phyloP scores from a whole-genome alignment of 148 eudicot species.

The Suaeda aralocaspica region DNA sequence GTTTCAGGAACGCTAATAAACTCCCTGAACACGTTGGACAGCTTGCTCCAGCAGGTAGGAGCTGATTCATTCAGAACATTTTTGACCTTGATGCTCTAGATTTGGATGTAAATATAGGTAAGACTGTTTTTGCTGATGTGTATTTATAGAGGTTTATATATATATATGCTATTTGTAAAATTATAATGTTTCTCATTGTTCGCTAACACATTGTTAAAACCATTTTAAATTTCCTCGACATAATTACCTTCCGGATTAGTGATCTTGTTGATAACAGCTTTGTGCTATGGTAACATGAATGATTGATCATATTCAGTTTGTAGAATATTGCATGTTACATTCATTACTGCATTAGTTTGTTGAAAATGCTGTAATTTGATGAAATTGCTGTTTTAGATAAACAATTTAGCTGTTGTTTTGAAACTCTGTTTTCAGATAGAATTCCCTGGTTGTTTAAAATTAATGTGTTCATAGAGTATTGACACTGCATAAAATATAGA shows the following conservation, averaged over 20 bases:
- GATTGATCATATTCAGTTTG: background rate
- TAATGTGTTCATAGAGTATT: too few relatives aligned
- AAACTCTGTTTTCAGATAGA: too few relatives aligned
- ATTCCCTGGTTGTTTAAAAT: too few relatives aligned
- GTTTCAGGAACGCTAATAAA: conserved; percentile 42
- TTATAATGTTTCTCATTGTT: conserved; percentile 11
- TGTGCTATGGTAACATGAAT: background rate
- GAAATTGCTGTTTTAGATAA: too few relatives aligned
- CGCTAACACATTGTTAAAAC: conserved; percentile 1
- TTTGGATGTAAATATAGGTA: conserved; percentile 35
- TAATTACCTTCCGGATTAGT: background rate
- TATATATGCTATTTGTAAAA: conserved; percentile 12
- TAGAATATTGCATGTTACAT: background rate
- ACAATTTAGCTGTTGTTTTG: too few relatives aligned
- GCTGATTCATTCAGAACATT: conserved; percentile 34
- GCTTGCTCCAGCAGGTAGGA: conserved; percentile 71
- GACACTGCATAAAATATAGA: too few relatives aligned
- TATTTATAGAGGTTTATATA: conserved; percentile 7
- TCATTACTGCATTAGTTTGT: too few relatives aligned
- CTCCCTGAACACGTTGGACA: conserved; percentile 65
- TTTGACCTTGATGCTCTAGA: conserved; percentile 20
- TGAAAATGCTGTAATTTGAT: too few relatives aligned
- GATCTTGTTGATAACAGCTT: background rate
- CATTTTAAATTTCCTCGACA: background rate
- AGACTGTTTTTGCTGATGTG: conserved; percentile 15